Evolutionary conservation across 1,284 basidiomycete genomes (phyloP).

Genomic region (Leccinum holopus): DNA sequence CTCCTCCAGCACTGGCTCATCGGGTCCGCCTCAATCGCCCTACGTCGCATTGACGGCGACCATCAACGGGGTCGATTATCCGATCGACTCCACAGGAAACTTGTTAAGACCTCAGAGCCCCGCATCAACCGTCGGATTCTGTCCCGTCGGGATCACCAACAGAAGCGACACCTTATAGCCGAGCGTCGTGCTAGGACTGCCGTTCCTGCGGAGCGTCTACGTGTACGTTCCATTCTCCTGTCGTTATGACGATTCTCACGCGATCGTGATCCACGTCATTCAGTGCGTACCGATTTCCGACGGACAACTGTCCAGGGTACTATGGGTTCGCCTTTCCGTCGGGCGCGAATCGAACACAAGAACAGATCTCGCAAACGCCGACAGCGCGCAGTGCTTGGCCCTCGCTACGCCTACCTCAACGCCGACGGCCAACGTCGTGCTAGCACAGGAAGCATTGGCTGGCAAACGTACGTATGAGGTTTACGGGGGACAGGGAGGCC

Average conservation of each 20-base stretch:
- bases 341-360: constrained; percentile 28
- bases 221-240: constrained; percentile 20
- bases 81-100: constrained; percentile 26
- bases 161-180: constrained; percentile 8
- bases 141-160: constrained; percentile 28
- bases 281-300: constrained; percentile 36
- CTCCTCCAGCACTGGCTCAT: not conserved
- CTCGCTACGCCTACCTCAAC: constrained; percentile 30
- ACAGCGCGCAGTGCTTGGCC: constrained; percentile 25
- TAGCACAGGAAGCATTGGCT: constrained; percentile 9
- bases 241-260: not conserved
- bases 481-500: constrained; percentile 14
- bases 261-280: not conserved
- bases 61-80: constrained; percentile 36
- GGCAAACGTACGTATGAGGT: constrained; percentile 13
- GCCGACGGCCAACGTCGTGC: constrained; percentile 16
- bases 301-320: constrained; percentile 28
- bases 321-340: constrained; percentile 33
- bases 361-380: constrained; percentile 30
- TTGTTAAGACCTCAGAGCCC: constrained; percentile 19
- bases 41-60: constrained; percentile 29
- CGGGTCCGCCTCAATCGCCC: constrained; percentile 12
- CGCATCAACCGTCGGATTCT: constrained; percentile 9
- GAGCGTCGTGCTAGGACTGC: constrained; percentile 23
- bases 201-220: constrained; percentile 35